Base-by-base conservation (phyloP, 371 early-diverging fungal species). In the Mortierella sp. region DNA sequence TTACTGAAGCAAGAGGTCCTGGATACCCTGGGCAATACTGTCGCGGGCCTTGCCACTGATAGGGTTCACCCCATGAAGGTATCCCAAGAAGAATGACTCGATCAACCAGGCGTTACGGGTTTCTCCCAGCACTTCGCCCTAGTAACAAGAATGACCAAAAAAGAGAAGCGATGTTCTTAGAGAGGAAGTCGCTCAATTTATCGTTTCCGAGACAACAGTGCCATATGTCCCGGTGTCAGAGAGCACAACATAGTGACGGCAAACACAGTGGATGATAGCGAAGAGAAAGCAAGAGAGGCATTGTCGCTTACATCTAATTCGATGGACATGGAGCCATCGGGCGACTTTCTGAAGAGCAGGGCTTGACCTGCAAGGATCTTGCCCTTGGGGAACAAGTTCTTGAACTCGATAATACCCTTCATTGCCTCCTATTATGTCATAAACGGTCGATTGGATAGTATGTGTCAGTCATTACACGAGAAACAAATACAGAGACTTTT, bases 331-430 rank as follows among this genome's bases (percentile, higher is more conserved):
- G 81, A 79, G 29, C 93, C 94, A 48, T 93, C 89, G 2, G 80
- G 87, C 6, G 92, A 92, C 83, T 94, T 94, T 76, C 92, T 92
- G 75, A 94, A 93, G 16, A 93, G 75, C 68, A 95, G 86, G 56
- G 90, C 91, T 46, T 93, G 88, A 46, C 92, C 91, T 51, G 90
- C 91, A 65, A 89, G 88, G n/a, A 95, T 90, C 56, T 88, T 89
- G 75, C 93, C 90, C 35, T 89, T 88, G 10, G 92, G 91, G 80
- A 95, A 95, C 72, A 90, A 86, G 43, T 89, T 83, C 78, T 94
- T 93, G 79, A 95, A 93, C 41, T 90, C 91, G 73, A 90, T 89
- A 35, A 93, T 91, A 2, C 89, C 93, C 10, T 90, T 80, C 77
- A 94, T 80, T 6, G 92, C 89, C 29, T 89, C 88, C 83, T 88